phyloP scores from a whole-genome alignment of 208 protist genomes.

The Plasmodiophora brassicae region DNA sequence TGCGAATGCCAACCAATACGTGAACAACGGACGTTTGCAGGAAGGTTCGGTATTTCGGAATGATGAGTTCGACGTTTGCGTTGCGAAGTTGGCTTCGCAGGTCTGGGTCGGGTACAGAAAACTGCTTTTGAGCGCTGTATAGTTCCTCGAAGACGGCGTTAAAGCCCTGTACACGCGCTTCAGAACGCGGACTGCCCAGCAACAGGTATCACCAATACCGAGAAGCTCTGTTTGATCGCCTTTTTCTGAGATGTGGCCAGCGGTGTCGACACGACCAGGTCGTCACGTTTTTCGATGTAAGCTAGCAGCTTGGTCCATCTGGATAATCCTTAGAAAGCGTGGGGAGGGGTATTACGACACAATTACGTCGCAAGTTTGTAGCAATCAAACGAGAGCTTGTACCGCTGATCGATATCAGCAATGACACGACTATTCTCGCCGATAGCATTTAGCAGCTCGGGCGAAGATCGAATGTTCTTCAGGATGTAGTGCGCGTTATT shows the following conservation, averaged over 20 bases:
- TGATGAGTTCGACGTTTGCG: neutral
- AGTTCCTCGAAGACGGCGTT: neutral
- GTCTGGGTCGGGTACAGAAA: neutral
- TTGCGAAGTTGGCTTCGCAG: neutral
- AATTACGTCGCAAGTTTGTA: neutral
- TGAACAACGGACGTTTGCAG: neutral
- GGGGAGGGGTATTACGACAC: too few relatives aligned
- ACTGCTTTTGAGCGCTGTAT: neutral
- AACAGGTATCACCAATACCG: neutral
- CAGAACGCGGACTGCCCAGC: neutral
- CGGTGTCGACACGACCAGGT: neutral
- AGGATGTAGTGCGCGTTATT: neutral
- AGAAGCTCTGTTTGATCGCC: neutral
- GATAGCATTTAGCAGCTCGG: neutral
- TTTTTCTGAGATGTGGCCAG: neutral
- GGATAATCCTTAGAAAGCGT: neutral
- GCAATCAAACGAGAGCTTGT: neutral
- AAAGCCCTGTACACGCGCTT: neutral
- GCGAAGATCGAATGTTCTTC: neutral
- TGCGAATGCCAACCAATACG: neutral
- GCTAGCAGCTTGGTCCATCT: neutral
- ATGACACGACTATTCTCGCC: neutral
- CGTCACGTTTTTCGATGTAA: neutral
- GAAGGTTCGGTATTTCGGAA: neutral
- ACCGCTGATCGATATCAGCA: neutral